Evolutionary conservation across 805 yeast species (phyloP).

Genomic region (Starmerella bacillaris): DNA sequence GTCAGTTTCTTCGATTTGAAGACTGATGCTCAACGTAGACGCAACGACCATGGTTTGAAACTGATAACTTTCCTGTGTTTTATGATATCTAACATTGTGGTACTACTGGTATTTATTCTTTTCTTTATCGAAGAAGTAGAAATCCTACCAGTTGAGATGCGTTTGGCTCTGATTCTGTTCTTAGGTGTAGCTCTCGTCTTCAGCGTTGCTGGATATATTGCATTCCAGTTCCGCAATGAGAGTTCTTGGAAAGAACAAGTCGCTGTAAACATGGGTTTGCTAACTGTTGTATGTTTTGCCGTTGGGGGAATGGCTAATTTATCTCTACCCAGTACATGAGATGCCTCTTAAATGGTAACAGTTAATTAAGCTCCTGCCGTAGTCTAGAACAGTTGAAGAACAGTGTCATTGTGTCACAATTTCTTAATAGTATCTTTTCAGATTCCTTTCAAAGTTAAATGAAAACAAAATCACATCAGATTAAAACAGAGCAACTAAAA

Average conservation of each 20-base stretch:
- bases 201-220: constrained; percentile 29
- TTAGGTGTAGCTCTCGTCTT: constrained; percentile 28
- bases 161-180: constrained; percentile 14
- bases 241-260: constrained; percentile 30
- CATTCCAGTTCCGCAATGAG: constrained; percentile 28
- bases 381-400: no score
- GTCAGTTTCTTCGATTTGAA: constrained; percentile 7
- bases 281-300: constrained; percentile 27
- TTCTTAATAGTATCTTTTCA: no score
- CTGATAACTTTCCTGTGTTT: constrained; percentile 29
- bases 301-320: constrained; percentile 27
- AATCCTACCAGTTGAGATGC: constrained; percentile 17
- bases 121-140: constrained; percentile 22
- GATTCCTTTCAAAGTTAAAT: no score
- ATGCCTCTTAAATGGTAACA: neutral
- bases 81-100: constrained; percentile 22
- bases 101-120: constrained; percentile 29
- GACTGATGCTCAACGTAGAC: constrained; percentile 12
- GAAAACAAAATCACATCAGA: no score
- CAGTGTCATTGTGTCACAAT: no score
- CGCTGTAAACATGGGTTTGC: constrained; percentile 28
- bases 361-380: no score
- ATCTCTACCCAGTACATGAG: neutral
- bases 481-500: no score
- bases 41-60: constrained; percentile 28